These are phyloP conservation scores for Aspergillus amoenus DNA, from an alignment of 2,329 filamentous ascomycete genomes.

Conservation along the genomic window DNA sequence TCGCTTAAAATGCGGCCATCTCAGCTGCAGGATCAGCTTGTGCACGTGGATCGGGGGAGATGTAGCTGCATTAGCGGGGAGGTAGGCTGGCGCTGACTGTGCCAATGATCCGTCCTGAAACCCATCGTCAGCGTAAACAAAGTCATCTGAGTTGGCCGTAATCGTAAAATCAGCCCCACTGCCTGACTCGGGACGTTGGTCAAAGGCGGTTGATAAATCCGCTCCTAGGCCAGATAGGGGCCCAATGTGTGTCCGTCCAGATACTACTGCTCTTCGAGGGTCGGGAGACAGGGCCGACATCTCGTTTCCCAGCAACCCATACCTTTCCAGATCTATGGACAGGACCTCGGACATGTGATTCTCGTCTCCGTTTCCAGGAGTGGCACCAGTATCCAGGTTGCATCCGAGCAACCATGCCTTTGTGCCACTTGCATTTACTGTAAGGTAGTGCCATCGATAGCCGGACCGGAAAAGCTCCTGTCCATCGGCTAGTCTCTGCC, in stretches of 20 bases:
- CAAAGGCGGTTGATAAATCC: conserved; percentile 84
- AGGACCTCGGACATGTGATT: conserved; percentile 94
- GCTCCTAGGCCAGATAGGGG: conserved; percentile 68
- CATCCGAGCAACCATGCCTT: conserved; percentile 97
- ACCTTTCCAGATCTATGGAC: conserved; percentile 86
- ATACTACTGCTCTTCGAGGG: conserved; percentile 48
- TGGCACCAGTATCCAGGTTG: conserved; percentile 69
- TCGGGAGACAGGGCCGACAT: conserved; percentile 56
- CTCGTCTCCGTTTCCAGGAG: conserved; percentile 70
- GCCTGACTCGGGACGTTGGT: conserved; percentile 77
- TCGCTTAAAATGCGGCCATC: conserved; percentile 95
- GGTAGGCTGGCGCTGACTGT: conserved; percentile 32
- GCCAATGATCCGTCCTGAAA: conserved; percentile 35
- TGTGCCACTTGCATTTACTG: conserved; percentile 89
- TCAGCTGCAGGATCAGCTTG: conserved; percentile 86
- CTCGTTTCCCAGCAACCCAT: conserved; percentile 84
- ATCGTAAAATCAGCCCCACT: conserved; percentile 89
- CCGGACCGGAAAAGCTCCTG: conserved; percentile 87
- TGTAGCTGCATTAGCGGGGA: conserved; percentile 47
- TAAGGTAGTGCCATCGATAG: conserved; percentile 99
- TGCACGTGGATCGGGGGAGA: conserved; percentile 91
- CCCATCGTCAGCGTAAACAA: conserved; percentile 54
- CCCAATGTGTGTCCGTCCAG: conserved; percentile 53
- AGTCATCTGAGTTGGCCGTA: conserved; percentile 77
- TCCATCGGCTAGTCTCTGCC: conserved; percentile 93